Evolutionary conservation across 169 alveolate species (phyloP), one percentile per base, ranked within the genome.

Genomic region (Plasmodium vinckei): DNA sequence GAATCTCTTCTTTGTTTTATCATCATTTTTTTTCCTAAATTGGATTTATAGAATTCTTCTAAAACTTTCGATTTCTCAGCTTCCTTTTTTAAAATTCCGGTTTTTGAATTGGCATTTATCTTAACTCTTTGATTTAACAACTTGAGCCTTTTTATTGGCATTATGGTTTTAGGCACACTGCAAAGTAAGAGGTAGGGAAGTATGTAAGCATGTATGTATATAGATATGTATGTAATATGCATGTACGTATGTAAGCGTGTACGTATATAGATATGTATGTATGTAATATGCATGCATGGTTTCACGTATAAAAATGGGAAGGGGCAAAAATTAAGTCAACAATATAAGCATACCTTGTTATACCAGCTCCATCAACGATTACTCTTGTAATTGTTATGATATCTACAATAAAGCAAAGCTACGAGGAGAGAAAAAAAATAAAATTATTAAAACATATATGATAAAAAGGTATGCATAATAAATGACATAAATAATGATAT

Each of bases 361-460:
- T 94, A 65, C 93, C 93, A 17, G 96, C 98, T 46, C 98, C 98
- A 89, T 97, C 98, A 47, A 97, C 96, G 87, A 97, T 95, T 64
- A 97, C 93, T 84, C 98, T 94, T 59, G 97, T 94, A 73, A 87
- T 88, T 47, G 95, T 96, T 86, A 97, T 94, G 57, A 97, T 92
- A 87, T 97, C 98, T 56, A 97, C 97, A 53, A 97, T 88, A 87
- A 95, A 95, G 93, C 97, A 95, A 72, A 95, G 93, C 97, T 95
- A 87, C 25, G 47, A 25, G 67, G 19, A 53, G 21, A 7, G 4
- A 64, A 63, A 39, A 63, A 67, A 9, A 9, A 2, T n/a, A 19
- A 39, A 42, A 39, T 17, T 7, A 10, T 47, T 13, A 13, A n/a
- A n/a, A n/a, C 1, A 47, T 1, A 47, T 0, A 1, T 10, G 56